Evolutionary conservation across 176 grass and related monocot genomes (phyloP), one percentile per base, ranked within the genome.

Genomic region (Juncus effusus): DNA sequence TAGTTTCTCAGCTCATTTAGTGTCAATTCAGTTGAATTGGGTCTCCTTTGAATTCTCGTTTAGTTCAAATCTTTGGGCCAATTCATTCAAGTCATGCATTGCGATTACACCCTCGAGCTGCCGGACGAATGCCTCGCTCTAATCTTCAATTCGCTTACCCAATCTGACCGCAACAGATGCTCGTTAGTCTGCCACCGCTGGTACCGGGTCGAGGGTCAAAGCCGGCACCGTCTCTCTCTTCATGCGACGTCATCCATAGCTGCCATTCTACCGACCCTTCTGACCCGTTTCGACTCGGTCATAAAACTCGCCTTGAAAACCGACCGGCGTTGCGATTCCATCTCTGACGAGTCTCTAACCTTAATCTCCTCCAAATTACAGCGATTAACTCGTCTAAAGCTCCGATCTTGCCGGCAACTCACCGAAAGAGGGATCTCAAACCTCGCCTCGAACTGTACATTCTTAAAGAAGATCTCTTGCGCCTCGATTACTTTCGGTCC

Each of bases 381-480:
- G 50, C 70, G 76, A 1, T 78, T 95, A 7, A 78, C 80, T 4
- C 77, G 90, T 53, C 77, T 95, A 16, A 90, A 90, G 80, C 77
- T 90, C 36, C 74, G 86, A 4, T 74, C 90, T 4, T 81, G 87
- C 36, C 74, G 78, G 13, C 64, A 75, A 37, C 70, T 95, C 55
- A 83, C 86, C 3, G 90, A 95, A 67, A 51, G 68, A 12, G 86
- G 90, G 1, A 81, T 95, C 7, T 61, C 83, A 9, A 40, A 60
- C 2, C 80, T 95, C 57, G 86, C 90, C 5, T 69, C 70, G 2
- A 51, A 77, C 0, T 73, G 76, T 19, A 8, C 36, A 3, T 61
- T 54, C 64, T 76, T 95, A 54, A 83, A 80, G 53, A 95, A 95
- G 77, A 80, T 95, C 79, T 95, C 86, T 3, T 80, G 88, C 2